Percentiles rank a stretch among this genome's conserved stretches.
Conservation (phyloP, 2,329 filamentous ascomycete species). For the Nemania abortiva region DNA sequence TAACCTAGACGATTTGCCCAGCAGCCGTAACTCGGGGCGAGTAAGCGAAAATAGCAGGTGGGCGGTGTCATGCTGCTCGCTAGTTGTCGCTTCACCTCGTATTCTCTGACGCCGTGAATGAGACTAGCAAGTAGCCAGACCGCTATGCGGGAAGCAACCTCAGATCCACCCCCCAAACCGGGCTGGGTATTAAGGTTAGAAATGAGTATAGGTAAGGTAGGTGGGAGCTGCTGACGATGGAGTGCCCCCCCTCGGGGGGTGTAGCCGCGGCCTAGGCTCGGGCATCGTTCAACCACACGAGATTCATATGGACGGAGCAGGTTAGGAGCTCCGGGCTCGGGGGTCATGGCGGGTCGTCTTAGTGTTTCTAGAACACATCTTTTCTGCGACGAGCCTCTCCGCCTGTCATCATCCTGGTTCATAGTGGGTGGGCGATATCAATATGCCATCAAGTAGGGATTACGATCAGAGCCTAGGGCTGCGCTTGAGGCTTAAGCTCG, state of each 20-base stretch:
- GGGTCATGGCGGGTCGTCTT: neutral
- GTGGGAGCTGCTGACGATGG: neutral
- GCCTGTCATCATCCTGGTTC: neutral
- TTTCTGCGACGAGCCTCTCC: neutral
- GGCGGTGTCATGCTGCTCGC: too few relatives aligned
- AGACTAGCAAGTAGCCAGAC: neutral
- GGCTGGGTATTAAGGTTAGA: neutral
- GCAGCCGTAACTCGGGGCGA: neutral
- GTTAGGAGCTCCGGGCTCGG: neutral
- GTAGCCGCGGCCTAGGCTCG: neutral
- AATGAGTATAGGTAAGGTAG: neutral
- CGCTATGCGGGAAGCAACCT: neutral
- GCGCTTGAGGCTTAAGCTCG: neutral
- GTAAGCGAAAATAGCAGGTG: neutral
- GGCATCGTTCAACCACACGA: neutral
- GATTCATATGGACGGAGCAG: neutral
- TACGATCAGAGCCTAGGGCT: neutral
- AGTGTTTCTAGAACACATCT: neutral
- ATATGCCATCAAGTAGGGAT: neutral
- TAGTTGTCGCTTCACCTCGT: neutral
- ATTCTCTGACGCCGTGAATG: neutral
- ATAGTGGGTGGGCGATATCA: neutral
- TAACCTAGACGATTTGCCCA: neutral
- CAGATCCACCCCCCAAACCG: neutral
- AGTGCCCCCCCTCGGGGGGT: neutral